These are phyloP conservation scores for Kingdonia uniflora DNA, from an alignment of 164 flowering plant species.

Conservation along the genomic window DNA sequence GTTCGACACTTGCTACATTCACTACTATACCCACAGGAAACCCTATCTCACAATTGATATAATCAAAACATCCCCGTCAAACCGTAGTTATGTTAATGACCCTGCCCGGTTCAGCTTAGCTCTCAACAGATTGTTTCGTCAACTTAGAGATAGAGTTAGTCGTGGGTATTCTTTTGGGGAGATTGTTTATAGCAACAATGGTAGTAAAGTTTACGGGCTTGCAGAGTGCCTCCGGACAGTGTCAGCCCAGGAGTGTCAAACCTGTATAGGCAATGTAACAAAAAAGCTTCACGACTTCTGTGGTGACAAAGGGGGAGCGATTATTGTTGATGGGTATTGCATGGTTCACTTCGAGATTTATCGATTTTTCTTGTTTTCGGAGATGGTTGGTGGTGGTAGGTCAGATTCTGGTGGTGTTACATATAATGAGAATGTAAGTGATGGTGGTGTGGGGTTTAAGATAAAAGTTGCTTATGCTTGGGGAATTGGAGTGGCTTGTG, in stretches of 20 bases:
- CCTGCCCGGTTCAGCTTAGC: slow-evolving; percentile 4
- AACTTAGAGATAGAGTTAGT: slow-evolving; percentile 6
- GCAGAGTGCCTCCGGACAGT: slow-evolving; percentile 9
- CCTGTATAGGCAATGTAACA: slow-evolving; percentile 3
- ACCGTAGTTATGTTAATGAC: neutral
- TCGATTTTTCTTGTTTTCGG: slow-evolving; percentile 4
- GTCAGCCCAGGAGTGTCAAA: slow-evolving; percentile 8
- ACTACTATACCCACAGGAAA: slow-evolving; percentile 7
- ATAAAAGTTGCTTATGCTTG: slow-evolving; percentile 10
- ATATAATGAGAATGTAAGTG: slow-evolving; percentile 2
- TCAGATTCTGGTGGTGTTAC: slow-evolving; percentile 4
- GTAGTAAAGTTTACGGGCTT: slow-evolving; percentile 8
- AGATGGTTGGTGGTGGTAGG: neutral
- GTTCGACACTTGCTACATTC: slow-evolving; percentile 17
- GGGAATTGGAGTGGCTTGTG: slow-evolving; percentile 12
- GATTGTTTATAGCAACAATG: slow-evolving; percentile 2
- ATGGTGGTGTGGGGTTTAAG: neutral
- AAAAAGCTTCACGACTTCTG: slow-evolving; percentile 9
- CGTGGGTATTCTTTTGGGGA: slow-evolving; percentile 4
- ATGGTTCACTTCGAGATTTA: slow-evolving; percentile 9
- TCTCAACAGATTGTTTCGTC: slow-evolving; percentile 5
- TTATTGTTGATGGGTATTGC: slow-evolving; percentile 8
- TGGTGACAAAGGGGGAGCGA: slow-evolving; percentile 9
- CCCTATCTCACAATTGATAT: slow-evolving; percentile 1
- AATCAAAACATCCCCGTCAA: neutral